Evolutionary conservation across 2,329 filamentous ascomycete genomes (phyloP), one percentile per base, ranked within the genome.

Genomic region (Harringtonia aguacate): DNA sequence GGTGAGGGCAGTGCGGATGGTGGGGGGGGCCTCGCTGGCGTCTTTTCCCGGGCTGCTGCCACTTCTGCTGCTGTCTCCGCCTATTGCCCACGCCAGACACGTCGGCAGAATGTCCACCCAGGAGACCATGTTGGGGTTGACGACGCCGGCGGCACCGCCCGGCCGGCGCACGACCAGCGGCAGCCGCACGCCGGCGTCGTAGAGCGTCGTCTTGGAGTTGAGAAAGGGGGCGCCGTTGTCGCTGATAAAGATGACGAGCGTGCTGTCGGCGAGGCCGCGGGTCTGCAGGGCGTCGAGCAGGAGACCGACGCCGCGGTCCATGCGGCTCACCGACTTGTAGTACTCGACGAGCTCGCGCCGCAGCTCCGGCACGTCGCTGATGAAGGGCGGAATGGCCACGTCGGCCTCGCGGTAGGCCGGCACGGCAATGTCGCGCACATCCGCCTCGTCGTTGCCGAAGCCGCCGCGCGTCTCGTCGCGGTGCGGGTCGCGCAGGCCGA

Each of bases 181-280:
- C 2, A 72, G 53, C 10, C 61, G 55, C 0, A 69, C 56, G 15
- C 69, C 68, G 0, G 69, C 65, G 41, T 72, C 68, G 49, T 66
- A 73, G 0, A 73, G 55, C 0, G 67, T 71, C 1, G 68, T 72
- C 51, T 71, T 71, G 9, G 69, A 70, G 52, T 73, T 72, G 47
- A 72, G 51, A 47, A 73, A 72, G 0, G 68, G 68, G 1, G 67
- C 59, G 0, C 69, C 68, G 33, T 72, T 72, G 44, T 73, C 68
- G 46, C 65, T 70, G 4, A 67, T 49, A 44, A 73, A 70, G 4
- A 72, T 49, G 4, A 72, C 62, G 13, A 72, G 48, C 0, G 68
- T 72, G 28, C 56, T 47, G 3, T 64, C 52, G 2, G 47, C 51
- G 1, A 67, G 44, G 0, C 62, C 62, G 4, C 48, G 43, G 4